A percentile compares a stretch with the other conserved stretches of the same genome.
Evolutionary conservation across 331 rosid genomes (phyloP).

Genomic region (Arachis monticola): DNA sequence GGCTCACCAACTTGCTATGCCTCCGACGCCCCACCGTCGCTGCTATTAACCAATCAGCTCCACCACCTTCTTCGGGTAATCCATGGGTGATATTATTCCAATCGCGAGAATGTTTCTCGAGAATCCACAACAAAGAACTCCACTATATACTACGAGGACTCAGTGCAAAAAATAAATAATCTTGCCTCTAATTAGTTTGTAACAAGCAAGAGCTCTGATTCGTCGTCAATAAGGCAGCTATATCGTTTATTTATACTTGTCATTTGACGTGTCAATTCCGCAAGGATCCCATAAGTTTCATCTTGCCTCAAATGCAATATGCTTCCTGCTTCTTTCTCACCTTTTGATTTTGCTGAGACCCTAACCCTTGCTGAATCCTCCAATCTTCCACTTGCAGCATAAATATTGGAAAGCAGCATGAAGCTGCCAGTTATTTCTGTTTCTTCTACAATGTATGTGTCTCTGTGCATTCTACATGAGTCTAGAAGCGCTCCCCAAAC

Average conservation of each 20-base stretch:
- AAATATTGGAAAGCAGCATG: conserved; percentile 83
- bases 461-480: conserved; percentile 72
- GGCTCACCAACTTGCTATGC: too few species aligned
- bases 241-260: conserved; percentile 25
- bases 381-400: conserved; percentile 81
- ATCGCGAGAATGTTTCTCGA: too few species aligned
- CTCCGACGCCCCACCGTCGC: too few species aligned
- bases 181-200: too few species aligned
- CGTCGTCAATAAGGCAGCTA: too few species aligned
- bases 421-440: conserved; percentile 64
- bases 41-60: neutral
- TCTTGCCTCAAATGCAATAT: conserved; percentile 47
- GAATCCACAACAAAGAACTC: too few species aligned
- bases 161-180: too few species aligned
- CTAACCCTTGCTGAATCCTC: conserved; percentile 77
- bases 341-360: conserved; percentile 67
- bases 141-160: too few species aligned
- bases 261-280: conserved; percentile 66
- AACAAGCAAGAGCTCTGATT: too few species aligned
- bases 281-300: conserved; percentile 55
- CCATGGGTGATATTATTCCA: too few species aligned
- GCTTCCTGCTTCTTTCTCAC: conserved; percentile 76
- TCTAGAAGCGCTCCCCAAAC: conserved; percentile 81
- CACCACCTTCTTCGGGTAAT: too few species aligned
- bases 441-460: conserved; percentile 58